phyloP scores from a whole-genome alignment of 2,329 filamentous ascomycete species.

The Trichoderma asperellum region DNA sequence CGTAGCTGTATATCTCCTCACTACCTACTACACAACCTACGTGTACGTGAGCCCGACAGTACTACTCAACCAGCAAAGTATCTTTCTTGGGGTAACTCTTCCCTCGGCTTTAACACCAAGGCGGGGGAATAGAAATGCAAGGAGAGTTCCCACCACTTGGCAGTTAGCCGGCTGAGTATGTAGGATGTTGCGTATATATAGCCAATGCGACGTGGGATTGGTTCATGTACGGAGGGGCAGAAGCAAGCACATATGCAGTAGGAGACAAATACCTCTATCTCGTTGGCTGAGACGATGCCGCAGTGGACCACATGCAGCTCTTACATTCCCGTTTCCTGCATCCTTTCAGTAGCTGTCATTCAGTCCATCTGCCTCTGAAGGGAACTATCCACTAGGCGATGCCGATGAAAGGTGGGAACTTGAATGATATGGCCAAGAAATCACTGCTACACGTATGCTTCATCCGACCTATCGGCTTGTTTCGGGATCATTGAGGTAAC shows the following conservation, averaged over 20 bases:
- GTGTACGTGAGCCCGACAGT: background rate
- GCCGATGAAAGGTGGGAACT: background rate
- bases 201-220: slow-evolving; percentile 16
- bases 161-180: slow-evolving; percentile 9
- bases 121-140: slow-evolving; percentile 7
- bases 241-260: background rate
- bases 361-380: background rate
- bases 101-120: background rate
- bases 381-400: slow-evolving; percentile 8
- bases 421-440: background rate
- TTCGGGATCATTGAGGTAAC: slow-evolving; percentile 1
- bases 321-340: slow-evolving; percentile 16
- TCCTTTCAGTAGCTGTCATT: slow-evolving; percentile 20
- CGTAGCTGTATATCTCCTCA: background rate
- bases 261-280: background rate
- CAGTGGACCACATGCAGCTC: slow-evolving; percentile 11
- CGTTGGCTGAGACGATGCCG: slow-evolving; percentile 3
- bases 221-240: background rate
- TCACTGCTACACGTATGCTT: background rate
- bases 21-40: background rate
- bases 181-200: background rate
- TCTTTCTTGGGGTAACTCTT: background rate
- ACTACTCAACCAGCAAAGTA: background rate
- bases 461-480: slow-evolving; percentile 13
- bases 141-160: background rate